A percentile compares a stretch with the other conserved stretches of the same genome.
Conservation (phyloP, 331 rosid genomes). For the Quercus phellos region DNA sequence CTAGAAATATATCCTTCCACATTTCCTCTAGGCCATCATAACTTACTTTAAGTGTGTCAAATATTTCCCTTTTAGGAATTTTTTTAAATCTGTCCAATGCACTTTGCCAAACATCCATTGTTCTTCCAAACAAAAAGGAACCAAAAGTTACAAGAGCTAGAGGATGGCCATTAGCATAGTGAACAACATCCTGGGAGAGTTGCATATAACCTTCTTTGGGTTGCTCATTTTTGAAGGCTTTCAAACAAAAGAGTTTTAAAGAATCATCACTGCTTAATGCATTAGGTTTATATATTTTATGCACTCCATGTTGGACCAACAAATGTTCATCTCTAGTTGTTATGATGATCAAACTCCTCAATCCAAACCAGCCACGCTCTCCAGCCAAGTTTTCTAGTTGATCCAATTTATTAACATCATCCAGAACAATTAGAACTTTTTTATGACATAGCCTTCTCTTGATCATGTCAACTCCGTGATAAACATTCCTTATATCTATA, state of each 20-base stretch:
- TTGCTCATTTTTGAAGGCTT: neutral
- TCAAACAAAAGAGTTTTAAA: neutral
- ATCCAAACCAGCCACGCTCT: conserved; percentile 6
- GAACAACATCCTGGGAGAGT: neutral
- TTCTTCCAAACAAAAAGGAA: conserved; percentile 33
- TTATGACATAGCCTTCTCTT: conserved; percentile 16
- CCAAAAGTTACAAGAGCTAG: conserved; percentile 41
- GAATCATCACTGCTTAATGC: no score
- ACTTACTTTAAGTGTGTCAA: conserved; percentile 22
- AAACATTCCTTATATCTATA: conserved; percentile 6
- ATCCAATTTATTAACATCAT: conserved; percentile 35
- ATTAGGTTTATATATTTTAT: no score
- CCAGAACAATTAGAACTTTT: conserved; percentile 41
- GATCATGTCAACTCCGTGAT: conserved; percentile 22
- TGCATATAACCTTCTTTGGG: neutral
- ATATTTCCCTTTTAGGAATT: conserved; percentile 17
- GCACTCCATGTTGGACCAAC: no score
- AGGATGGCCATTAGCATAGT: conserved; percentile 20
- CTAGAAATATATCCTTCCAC: neutral
- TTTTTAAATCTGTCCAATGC: conserved; percentile 24
- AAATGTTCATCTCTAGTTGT: neutral
- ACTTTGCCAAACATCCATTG: conserved; percentile 25
- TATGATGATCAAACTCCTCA: conserved; percentile 19
- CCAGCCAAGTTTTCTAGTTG: conserved; percentile 17
- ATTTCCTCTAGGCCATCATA: conserved; percentile 14